Percentiles rank a stretch among this genome's conserved stretches.
Evolutionary conservation across 1,284 basidiomycete species (phyloP).

Genomic region (Ustilago xerochloae): DNA sequence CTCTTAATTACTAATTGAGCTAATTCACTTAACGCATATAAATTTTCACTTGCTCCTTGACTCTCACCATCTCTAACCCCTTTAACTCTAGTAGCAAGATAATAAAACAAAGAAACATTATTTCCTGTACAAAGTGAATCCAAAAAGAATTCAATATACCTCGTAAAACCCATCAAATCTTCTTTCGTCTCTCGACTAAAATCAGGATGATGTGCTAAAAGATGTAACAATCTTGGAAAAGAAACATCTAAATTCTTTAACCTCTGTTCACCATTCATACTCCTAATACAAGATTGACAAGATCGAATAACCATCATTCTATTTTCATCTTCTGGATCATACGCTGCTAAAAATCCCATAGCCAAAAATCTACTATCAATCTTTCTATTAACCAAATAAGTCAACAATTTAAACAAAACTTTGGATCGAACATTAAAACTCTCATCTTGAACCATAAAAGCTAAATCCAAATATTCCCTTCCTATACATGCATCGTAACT

Average conservation of each 20-base stretch:
- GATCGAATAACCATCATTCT: slow-evolving; percentile 49
- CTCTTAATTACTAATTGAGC: slow-evolving; percentile 85
- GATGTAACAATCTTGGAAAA: slow-evolving; percentile 85
- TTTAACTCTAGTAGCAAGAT: slow-evolving; percentile 85
- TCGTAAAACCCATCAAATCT: slow-evolving; percentile 72
- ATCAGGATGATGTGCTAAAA: slow-evolving; percentile 94
- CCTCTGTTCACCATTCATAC: too few species aligned
- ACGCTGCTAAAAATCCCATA: slow-evolving; percentile 85
- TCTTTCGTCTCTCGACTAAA: slow-evolving; percentile 80
- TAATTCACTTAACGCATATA: slow-evolving; percentile 89
- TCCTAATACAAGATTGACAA: too few species aligned
- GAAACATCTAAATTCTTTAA: slow-evolving; percentile 76
- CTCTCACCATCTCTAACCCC: slow-evolving; percentile 78
- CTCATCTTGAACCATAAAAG: slow-evolving; percentile 83
- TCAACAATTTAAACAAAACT: slow-evolving; percentile 81
- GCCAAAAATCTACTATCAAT: slow-evolving; percentile 81
- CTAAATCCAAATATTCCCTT: slow-evolving; percentile 77
- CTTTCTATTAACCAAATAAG: slow-evolving; percentile 75
- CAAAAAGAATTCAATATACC: slow-evolving; percentile 87
- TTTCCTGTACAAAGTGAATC: slow-evolving; percentile 79
- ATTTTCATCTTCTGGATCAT: slow-evolving; percentile 81
- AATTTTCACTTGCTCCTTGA: slow-evolving; percentile 71
- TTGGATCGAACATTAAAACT: slow-evolving; percentile 84
- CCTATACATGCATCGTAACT: slow-evolving; percentile 75
- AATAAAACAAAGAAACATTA: slow-evolving; percentile 83